These are phyloP conservation scores for Trametes gibbosa DNA, from an alignment of 768 basidiomycete species.

Conservation along the genomic window DNA sequence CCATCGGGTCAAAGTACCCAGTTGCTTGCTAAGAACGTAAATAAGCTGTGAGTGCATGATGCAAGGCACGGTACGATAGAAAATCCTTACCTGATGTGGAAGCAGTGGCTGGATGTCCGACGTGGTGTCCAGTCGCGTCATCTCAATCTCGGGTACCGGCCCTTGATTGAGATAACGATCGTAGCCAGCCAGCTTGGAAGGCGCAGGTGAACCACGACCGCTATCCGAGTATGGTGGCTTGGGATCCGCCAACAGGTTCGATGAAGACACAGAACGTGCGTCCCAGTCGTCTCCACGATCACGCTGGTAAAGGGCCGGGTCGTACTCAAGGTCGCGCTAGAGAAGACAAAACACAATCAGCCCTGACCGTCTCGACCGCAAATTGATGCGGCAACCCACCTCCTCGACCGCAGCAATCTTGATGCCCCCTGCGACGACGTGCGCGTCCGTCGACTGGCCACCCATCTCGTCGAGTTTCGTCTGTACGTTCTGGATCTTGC, in stretches of 20 bases:
- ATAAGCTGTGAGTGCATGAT: no score
- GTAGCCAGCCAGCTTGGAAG: slow-evolving; percentile 41
- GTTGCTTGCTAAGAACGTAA: slow-evolving; percentile 9
- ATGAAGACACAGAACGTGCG: slow-evolving; percentile 66
- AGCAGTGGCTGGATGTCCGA: slow-evolving; percentile 62
- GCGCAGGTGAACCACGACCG: slow-evolving; percentile 39
- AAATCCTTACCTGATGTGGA: slow-evolving; percentile 6
- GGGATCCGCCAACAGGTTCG: slow-evolving; percentile 48
- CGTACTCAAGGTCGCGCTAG: slow-evolving; percentile 75
- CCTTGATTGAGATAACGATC: slow-evolving; percentile 58
- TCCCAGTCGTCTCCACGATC: slow-evolving; percentile 94
- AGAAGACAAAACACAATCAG: not conserved
- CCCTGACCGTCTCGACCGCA: no score
- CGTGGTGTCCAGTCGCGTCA: slow-evolving; percentile 47
- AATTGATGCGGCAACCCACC: slow-evolving; percentile 33
- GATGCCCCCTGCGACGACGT: slow-evolving; percentile 73
- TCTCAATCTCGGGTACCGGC: slow-evolving; percentile 48
- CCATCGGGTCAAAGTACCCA: slow-evolving; percentile 24
- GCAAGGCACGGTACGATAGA: not conserved
- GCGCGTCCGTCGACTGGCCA: slow-evolving; percentile 72
- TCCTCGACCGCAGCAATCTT: slow-evolving; percentile 82
- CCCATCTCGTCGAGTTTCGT: slow-evolving; percentile 76
- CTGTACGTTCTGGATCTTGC: slow-evolving; percentile 61
- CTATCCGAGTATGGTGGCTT: slow-evolving; percentile 38
- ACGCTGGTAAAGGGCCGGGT: slow-evolving; percentile 72